Evolutionary conservation across 805 yeast genomes (phyloP), one percentile per base, ranked within the genome.

Genomic region (Lachancea dasiensis): DNA sequence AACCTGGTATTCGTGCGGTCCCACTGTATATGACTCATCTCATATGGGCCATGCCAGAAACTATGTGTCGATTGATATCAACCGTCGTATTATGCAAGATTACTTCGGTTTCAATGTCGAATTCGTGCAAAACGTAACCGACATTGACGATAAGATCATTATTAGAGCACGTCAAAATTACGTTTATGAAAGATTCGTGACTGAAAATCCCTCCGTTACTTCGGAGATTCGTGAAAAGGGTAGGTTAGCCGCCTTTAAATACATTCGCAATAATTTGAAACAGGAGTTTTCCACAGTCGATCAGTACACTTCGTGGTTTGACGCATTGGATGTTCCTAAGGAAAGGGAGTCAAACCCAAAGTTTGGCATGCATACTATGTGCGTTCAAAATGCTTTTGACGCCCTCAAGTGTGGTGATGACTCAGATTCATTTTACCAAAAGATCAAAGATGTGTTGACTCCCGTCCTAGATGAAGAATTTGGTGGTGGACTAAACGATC

Each of bases 31-130:
- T 57, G 95, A 92, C 63, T 78, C 92, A 23, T 77, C 89, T 36
- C 98, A 92, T 58, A 87, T 92, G 97, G 98, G 98, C 16, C 98
- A 92, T 61, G 98, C 98, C 10, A 73, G 98, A 62, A 92, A 92
- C 64, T 92, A 92, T 55, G 97, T 92, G 34, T 77, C 95, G 7
- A 85, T 84, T 37, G 98, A 92, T 61, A 86, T 92, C 57, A 84
- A 87, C 58, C 78, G 98, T 60, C 74, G 98, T 50, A 75, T 92
- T 35, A 59, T 92, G 47, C 86, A 81, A 60, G 86, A 90, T 61
- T 90, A 86, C 62, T 92, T 92, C 63, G 95, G 95, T 15, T 92
- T 86, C 64, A 79, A 86, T 49, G 75, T 92, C 30, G 72, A 70
- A 33, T 92, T 89, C 63, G 87, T 92, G 31, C 98, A 92, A 66